These are phyloP conservation scores for Pharus latifolius DNA, from an alignment of 176 grass and related monocot genomes.

Conservation along the genomic window DNA sequence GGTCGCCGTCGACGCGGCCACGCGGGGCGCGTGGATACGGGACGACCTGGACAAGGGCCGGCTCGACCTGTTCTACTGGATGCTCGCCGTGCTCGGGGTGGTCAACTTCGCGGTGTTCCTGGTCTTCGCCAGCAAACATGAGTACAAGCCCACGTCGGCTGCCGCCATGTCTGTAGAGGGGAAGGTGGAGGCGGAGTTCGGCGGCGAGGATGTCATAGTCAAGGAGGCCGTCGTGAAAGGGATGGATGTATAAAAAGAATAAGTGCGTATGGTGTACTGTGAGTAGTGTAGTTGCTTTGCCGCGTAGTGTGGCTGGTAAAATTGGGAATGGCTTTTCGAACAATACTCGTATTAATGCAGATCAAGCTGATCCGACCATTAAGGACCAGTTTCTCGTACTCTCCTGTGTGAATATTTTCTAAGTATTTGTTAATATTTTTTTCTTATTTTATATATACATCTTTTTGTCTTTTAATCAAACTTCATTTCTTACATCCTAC, in stretches of 20 bases:
- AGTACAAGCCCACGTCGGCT: slow-evolving; percentile 11
- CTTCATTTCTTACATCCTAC: no score
- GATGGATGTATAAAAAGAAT: neutral
- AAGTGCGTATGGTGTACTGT: neutral
- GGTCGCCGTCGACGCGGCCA: slow-evolving; percentile 10
- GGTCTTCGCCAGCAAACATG: slow-evolving; percentile 20
- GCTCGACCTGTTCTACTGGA: slow-evolving; percentile 60
- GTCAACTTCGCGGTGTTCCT: slow-evolving; percentile 37
- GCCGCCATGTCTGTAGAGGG: neutral
- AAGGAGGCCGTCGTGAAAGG: neutral
- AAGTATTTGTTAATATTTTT: no score
- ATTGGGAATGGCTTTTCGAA: no score
- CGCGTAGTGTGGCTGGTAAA: no score
- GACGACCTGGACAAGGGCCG: slow-evolving; percentile 20
- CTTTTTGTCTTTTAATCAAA: no score
- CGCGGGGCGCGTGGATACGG: slow-evolving; percentile 32
- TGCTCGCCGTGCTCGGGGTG: slow-evolving; percentile 43
- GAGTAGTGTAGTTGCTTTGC: no score
- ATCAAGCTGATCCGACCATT: no score
- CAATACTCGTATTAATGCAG: no score
- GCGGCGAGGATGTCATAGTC: neutral
- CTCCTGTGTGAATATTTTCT: no score
- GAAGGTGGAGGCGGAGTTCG: neutral
- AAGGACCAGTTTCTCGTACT: no score
- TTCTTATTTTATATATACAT: no score